Percentiles rank a stretch among this genome's conserved stretches.
Evolutionary conservation across 208 protist genomes (phyloP).

Genomic region (Angomonas deanei): DNA sequence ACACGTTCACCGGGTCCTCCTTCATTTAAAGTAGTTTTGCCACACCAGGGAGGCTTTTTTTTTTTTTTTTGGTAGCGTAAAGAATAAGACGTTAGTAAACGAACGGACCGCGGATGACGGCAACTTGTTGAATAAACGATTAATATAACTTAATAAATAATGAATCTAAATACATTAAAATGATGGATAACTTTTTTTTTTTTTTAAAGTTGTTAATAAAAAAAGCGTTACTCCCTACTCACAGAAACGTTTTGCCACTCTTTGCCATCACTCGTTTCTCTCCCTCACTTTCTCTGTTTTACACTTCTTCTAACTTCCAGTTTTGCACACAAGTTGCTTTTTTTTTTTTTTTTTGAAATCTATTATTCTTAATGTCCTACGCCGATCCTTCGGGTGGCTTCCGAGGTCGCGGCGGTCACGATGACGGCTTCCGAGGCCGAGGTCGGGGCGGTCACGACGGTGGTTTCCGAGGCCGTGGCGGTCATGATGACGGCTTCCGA

Average conservation of each 20-base stretch:
- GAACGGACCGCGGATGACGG: too few relatives aligned
- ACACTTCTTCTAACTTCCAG: background rate
- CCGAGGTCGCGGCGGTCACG: too few relatives aligned
- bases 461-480: background rate
- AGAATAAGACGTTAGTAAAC: too few relatives aligned
- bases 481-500: background rate
- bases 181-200: conserved; percentile 1
- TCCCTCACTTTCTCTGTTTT: conserved; percentile 2
- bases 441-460: background rate
- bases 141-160: too few relatives aligned
- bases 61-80: too few relatives aligned
- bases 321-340: background rate
- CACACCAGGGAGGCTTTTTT: too few relatives aligned
- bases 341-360: background rate
- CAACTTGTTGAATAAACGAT: too few relatives aligned
- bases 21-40: too few relatives aligned
- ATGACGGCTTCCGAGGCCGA: background rate
- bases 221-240: background rate
- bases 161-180: background rate
- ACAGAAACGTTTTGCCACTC: too few relatives aligned
- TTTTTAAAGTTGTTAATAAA: background rate
- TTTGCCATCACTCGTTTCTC: background rate
- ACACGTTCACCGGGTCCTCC: background rate
- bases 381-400: background rate
- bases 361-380: background rate